phyloP scores from a whole-genome alignment of 805 yeast species.

The Suhomyces vadensis region DNA sequence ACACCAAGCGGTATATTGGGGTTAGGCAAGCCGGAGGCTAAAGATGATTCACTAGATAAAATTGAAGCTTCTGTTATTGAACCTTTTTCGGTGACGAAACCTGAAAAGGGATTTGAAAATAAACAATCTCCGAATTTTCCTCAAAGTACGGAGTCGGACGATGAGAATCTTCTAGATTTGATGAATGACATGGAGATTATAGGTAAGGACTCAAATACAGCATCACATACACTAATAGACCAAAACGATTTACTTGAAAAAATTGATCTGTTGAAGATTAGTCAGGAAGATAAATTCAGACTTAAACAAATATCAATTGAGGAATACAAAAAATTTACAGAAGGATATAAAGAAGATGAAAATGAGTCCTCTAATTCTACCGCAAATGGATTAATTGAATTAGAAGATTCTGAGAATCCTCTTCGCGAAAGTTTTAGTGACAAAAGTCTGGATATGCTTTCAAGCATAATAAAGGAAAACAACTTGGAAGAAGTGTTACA shows the following conservation, averaged over 20 bases:
- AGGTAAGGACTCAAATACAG: background rate
- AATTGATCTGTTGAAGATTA: constrained; percentile 27
- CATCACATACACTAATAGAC: constrained; percentile 8
- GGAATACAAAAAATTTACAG: constrained; percentile 16
- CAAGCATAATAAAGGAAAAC: constrained; percentile 18
- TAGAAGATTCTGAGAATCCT: constrained; percentile 9
- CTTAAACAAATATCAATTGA: constrained; percentile 26
- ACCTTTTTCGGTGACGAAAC: too few relatives aligned
- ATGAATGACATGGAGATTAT: constrained; percentile 36
- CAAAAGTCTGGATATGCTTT: constrained; percentile 14
- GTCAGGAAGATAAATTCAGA: constrained; percentile 29
- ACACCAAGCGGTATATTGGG: too few relatives aligned
- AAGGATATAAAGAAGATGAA: constrained; percentile 8
- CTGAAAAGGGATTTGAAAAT: background rate
- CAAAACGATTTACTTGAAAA: constrained; percentile 23
- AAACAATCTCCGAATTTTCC: background rate
- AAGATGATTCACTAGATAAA: background rate
- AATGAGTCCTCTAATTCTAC: constrained; percentile 6
- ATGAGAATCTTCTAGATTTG: constrained; percentile 9
- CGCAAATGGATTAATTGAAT: background rate
- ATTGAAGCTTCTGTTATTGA: background rate
- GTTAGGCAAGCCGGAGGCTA: too few relatives aligned
- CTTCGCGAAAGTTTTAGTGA: constrained; percentile 9
- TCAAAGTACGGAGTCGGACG: background rate
- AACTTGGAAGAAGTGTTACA: constrained; percentile 5